Percentiles rank a stretch among this genome's conserved stretches.
Conservation (phyloP, 139 green algal genomes). For the Marvania coccoides region DNA sequence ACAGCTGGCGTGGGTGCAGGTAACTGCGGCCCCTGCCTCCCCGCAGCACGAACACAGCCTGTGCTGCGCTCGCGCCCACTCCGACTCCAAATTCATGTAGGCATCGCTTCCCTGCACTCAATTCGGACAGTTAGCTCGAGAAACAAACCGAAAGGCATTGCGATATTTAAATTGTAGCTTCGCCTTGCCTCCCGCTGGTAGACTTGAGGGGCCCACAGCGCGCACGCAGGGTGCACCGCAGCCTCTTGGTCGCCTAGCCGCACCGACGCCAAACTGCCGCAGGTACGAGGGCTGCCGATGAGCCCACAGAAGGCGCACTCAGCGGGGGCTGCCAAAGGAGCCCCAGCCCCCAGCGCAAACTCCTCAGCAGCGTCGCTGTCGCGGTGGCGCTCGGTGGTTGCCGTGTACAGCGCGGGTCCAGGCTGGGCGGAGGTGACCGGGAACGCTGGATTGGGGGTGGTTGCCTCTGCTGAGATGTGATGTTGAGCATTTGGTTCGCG, state of each 20-base stretch:
- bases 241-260: not conserved
- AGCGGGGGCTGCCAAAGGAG: no score
- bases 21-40: not conserved
- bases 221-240: constrained; percentile 17
- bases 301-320: constrained; percentile 7
- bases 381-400: no score
- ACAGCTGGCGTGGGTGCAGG: constrained; percentile 12
- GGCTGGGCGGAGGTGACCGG: no score
- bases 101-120: constrained; percentile 1
- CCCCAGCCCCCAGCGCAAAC: no score
- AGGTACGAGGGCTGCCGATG: constrained; percentile 1
- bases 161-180: not conserved
- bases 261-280: constrained; percentile 1
- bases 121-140: not conserved
- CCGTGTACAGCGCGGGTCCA: no score
- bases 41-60: constrained; percentile 6
- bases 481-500: no score
- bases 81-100: constrained; percentile 22
- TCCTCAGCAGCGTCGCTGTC: no score
- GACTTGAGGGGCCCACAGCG: constrained; percentile 10
- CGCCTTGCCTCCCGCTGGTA: constrained; percentile 13
- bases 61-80: not conserved
- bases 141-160: not conserved
- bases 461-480: no score
- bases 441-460: no score